phyloP scores from a whole-genome alignment of 2,329 filamentous ascomycete species.

The Paracoccidioides brasiliensis region DNA sequence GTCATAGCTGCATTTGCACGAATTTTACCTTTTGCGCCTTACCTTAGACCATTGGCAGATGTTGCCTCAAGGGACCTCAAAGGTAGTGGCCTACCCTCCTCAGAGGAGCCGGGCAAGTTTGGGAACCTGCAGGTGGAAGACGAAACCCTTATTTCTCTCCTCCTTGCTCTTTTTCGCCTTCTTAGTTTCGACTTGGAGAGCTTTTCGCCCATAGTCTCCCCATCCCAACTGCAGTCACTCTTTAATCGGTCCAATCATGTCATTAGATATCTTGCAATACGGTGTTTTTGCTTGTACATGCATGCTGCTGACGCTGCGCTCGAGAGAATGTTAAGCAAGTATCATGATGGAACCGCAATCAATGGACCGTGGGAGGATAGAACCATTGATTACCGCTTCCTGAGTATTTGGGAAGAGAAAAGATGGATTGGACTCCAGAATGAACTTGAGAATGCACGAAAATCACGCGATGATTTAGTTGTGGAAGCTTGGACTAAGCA shows the following conservation, averaged over 20 bases:
- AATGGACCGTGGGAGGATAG: slow-evolving; percentile 62
- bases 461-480: slow-evolving; percentile 13
- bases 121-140: slow-evolving; percentile 24
- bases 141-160: slow-evolving; percentile 30
- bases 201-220: slow-evolving; percentile 53
- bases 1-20: slow-evolving; percentile 63
- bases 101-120: slow-evolving; percentile 19
- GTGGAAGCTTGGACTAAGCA: slow-evolving; percentile 17
- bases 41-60: slow-evolving; percentile 61
- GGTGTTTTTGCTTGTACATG: slow-evolving; percentile 67
- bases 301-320: slow-evolving; percentile 67
- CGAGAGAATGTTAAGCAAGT: slow-evolving; percentile 54
- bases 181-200: slow-evolving; percentile 59
- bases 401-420: slow-evolving; percentile 51
- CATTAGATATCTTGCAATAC: slow-evolving; percentile 68
- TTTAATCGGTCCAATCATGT: slow-evolving; percentile 46
- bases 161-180: slow-evolving; percentile 65
- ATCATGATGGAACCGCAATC: slow-evolving; percentile 52
- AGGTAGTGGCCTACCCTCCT: slow-evolving; percentile 21
- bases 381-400: slow-evolving; percentile 64
- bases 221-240: slow-evolving; percentile 54
- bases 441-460: slow-evolving; percentile 15
- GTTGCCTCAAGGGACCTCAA: slow-evolving; percentile 27
- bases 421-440: slow-evolving; percentile 38
- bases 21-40: slow-evolving; percentile 68